Conservation (phyloP, 2,329 filamentous ascomycete species). For the Boeremia exigua region DNA sequence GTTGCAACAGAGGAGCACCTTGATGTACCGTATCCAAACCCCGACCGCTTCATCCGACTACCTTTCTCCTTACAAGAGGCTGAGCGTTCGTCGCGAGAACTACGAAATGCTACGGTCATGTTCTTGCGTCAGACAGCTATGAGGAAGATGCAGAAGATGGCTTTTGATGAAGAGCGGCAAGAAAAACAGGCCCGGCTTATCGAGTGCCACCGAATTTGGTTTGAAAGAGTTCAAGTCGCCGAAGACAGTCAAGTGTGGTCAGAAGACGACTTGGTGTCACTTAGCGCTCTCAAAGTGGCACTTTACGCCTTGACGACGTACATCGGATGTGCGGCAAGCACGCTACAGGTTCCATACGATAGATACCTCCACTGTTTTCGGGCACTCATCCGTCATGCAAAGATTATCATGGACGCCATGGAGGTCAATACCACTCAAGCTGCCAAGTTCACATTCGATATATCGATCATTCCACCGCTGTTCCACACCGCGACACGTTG, state of each 20-base stretch:
- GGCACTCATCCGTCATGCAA: slow-evolving; percentile 23
- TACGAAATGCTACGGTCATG: slow-evolving; percentile 28
- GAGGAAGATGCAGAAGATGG: background rate
- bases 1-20: slow-evolving; percentile 17
- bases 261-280: slow-evolving; percentile 18
- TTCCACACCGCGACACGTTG: slow-evolving; percentile 18
- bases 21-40: slow-evolving; percentile 5
- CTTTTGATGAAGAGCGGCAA: slow-evolving; percentile 8
- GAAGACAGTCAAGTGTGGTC: slow-evolving; percentile 11
- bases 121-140: slow-evolving; percentile 15
- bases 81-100: slow-evolving; percentile 24
- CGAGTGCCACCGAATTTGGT: slow-evolving; percentile 26
- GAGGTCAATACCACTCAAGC: slow-evolving; percentile 2
- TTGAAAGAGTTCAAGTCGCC: slow-evolving; percentile 3
- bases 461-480: slow-evolving; percentile 16
- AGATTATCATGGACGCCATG: slow-evolving; percentile 25
- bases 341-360: slow-evolving; percentile 21
- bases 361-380: slow-evolving; percentile 24
- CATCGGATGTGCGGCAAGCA: slow-evolving; percentile 18
- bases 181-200: slow-evolving; percentile 17
- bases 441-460: slow-evolving; percentile 23
- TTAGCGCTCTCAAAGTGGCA: slow-evolving; percentile 24
- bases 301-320: slow-evolving; percentile 19
- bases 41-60: background rate
- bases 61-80: slow-evolving; percentile 21